Conservation (phyloP, 1,284 basidiomycete genomes). For the Melanopsichium pennsylvanicum region DNA sequence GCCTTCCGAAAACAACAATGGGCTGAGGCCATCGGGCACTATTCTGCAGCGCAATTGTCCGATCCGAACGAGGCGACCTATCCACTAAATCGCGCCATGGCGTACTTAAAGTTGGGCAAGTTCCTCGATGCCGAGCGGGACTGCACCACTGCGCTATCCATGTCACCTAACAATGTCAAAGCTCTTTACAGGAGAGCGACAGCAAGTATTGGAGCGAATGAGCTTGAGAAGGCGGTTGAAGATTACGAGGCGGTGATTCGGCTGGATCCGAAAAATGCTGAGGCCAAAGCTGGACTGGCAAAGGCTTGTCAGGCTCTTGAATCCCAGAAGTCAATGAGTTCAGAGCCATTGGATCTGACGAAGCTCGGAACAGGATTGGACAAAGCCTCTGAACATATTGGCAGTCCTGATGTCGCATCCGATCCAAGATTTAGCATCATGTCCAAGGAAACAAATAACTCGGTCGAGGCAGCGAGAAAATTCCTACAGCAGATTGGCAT, state of each 20-base stretch:
- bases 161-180: conserved; percentile 35
- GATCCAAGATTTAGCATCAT: background rate
- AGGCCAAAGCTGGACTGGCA: conserved; percentile 17
- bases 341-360: conserved; percentile 11
- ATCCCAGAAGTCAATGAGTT: background rate
- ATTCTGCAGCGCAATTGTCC: conserved; percentile 18
- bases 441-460: conserved; percentile 8
- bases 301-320: conserved; percentile 5
- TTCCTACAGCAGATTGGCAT: conserved; percentile 35
- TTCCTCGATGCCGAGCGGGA: conserved; percentile 33
- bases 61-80: conserved; percentile 35
- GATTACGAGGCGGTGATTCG: conserved; percentile 15
- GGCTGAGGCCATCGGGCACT: conserved; percentile 26
- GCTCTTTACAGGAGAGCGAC: conserved; percentile 29
- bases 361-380: background rate
- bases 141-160: conserved; percentile 11
- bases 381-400: background rate
- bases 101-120: conserved; percentile 39
- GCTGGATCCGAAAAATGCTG: conserved; percentile 18
- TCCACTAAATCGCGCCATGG: conserved; percentile 39
- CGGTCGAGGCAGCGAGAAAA: conserved; percentile 33
- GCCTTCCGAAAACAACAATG: conserved; percentile 24
- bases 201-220: conserved; percentile 11
- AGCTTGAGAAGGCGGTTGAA: conserved; percentile 3
- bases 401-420: too few relatives aligned